Evolutionary conservation across 768 basidiomycete species (phyloP), one percentile per base, ranked within the genome.

Genomic region (Lactarius evosmus): DNA sequence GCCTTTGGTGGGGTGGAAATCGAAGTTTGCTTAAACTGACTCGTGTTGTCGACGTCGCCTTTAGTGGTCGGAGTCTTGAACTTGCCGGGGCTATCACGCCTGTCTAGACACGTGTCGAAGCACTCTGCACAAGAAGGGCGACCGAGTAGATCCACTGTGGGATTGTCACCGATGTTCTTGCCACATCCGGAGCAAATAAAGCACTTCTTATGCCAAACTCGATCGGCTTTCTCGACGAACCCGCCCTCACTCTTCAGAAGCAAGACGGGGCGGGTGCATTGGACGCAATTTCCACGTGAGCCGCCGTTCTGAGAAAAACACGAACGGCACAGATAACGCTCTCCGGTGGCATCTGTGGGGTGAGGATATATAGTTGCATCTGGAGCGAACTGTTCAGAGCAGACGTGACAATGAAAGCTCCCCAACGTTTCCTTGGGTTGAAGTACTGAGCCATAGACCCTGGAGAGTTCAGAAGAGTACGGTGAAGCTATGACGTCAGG

Each of bases 351-450:
- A 7, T 63, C 44, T n/a, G 63, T 56, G 2, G 87, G 88, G 69
- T 92, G 87, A 1, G 92, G 92, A 70, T 91, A 94, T 64, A 94
- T 91, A 33, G 92, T 94, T 25, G 88, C 84, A 72, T 94, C 91
- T 2, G 91, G 91, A 38, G 85, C 82, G 70, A 93, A 94, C 11
- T 79, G 76, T 0, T 79, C 73, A 17, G 78, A 75, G 71, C 92
- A 94, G 14, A 84, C 72, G 36, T 81, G 82, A 72, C 92, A 94
- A 3, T 83, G 82, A 69, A 87, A 86, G 30, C 85, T 81, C 9
- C 81, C 73, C n/a, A 93, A 79, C 7, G 87, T 82, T 70, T 89
- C 89, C 67, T 86, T 86, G 27, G 89, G 84, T 70, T 93, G 91
- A 19, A 94, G 77, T 27, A 94, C 82, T 0, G 92, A 92, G 30